These are phyloP conservation scores for Apiotrichum domesticum DNA, from an alignment of 1,284 basidiomycete genomes.

Conservation along the genomic window DNA sequence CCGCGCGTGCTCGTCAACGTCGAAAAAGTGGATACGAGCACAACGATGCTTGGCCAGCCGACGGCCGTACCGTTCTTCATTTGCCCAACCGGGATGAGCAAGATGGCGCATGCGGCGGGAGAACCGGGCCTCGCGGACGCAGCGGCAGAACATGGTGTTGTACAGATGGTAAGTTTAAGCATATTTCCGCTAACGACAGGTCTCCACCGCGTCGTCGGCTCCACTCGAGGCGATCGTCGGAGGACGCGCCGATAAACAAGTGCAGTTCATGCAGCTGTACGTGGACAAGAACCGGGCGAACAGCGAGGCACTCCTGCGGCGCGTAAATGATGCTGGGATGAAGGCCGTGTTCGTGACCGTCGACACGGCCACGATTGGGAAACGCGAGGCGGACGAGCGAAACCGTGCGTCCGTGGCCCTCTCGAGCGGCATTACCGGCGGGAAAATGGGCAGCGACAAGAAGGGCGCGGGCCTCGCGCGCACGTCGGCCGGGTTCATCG, in stretches of 20 bases:
- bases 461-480: slow-evolving; percentile 47
- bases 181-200: slow-evolving; percentile 17
- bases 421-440: slow-evolving; percentile 41
- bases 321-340: slow-evolving; percentile 37
- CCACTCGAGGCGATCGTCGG: slow-evolving; percentile 40
- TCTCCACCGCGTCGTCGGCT: slow-evolving; percentile 45
- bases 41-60: slow-evolving; percentile 38
- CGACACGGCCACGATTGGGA: slow-evolving; percentile 46
- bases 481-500: slow-evolving; percentile 45
- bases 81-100: slow-evolving; percentile 47
- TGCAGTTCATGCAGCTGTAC: slow-evolving; percentile 49
- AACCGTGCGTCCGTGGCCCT: slow-evolving; percentile 42
- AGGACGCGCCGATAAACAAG: slow-evolving; percentile 25
- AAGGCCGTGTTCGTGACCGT: slow-evolving; percentile 48
- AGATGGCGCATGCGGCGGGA: slow-evolving; percentile 42
- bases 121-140: slow-evolving; percentile 40
- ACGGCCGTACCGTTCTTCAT: slow-evolving; percentile 45
- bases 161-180: slow-evolving; percentile 40
- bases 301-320: slow-evolving; percentile 36
- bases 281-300: slow-evolving; percentile 43
- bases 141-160: slow-evolving; percentile 39
- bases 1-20: slow-evolving; percentile 44
- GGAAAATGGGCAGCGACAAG: slow-evolving; percentile 39
- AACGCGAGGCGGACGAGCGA: slow-evolving; percentile 47
- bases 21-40: slow-evolving; percentile 36